Conservation (phyloP, 345 rosid genomes). For the Odontarrhena argentea region DNA sequence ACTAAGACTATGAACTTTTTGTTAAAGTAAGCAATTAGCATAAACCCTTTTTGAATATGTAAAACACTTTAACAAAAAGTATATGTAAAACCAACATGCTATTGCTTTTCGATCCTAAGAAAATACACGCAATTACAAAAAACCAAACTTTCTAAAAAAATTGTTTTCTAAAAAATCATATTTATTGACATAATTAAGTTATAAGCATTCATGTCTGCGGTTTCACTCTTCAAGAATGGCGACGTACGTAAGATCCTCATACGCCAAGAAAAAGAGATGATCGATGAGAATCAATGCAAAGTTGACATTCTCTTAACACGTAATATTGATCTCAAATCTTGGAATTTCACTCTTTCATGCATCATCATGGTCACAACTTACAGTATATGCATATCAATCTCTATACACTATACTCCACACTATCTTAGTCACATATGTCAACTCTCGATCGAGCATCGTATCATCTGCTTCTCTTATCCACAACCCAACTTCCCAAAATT, state of each 20-base stretch:
- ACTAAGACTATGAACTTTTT: slow-evolving; percentile 22
- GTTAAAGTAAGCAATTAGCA: slow-evolving; percentile 2
- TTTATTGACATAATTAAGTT: too few relatives aligned
- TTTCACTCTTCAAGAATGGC: slow-evolving; percentile 6
- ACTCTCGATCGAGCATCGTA: slow-evolving; percentile 38
- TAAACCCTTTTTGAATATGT: slow-evolving; percentile 10
- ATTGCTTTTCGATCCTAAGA: neutral
- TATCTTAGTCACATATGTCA: slow-evolving; percentile 31
- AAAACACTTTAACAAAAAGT: neutral
- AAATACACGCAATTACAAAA: too few relatives aligned
- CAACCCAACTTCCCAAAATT: slow-evolving; percentile 19
- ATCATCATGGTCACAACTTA: slow-evolving; percentile 40
- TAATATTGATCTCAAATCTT: slow-evolving; percentile 33
- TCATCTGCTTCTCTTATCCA: slow-evolving; percentile 38
- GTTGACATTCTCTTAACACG: slow-evolving; percentile 46
- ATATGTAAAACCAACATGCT: neutral
- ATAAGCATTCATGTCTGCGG: too few relatives aligned
- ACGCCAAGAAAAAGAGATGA: slow-evolving; percentile 31
- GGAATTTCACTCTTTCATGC: slow-evolving; percentile 34
- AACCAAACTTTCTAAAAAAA: too few relatives aligned
- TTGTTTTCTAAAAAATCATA: too few relatives aligned
- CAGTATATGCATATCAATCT: slow-evolving; percentile 31
- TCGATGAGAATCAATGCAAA: slow-evolving; percentile 39
- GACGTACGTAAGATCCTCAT: slow-evolving; percentile 6
- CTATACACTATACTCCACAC: slow-evolving; percentile 23